Base-by-base conservation (phyloP, 2,329 filamentous ascomycete genomes). In the Penicillium decumbens region DNA sequence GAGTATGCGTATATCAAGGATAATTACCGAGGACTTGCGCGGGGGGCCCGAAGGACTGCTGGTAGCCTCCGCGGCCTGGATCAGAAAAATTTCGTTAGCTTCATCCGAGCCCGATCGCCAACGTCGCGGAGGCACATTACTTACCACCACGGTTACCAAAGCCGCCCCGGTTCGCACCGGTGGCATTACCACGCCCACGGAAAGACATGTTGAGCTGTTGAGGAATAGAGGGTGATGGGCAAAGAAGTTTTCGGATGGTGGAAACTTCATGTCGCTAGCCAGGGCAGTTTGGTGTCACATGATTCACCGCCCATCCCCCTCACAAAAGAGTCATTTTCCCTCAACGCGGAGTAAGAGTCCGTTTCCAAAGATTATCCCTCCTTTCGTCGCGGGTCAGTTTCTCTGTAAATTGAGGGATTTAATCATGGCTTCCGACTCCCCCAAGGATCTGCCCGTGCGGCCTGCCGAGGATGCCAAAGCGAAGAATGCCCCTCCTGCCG, bases 31-130 rank as follows among this genome's bases (percentile, higher is more conserved):
- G 67, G 45, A 86, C 81, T 50, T 77, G 71, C 49, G 80, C 79
- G 54, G 83, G 83, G 54, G 83, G 83, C 43, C 83, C 83, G 65
- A 79, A 81, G 51, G 82, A 80, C 59, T 74, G 77, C 56, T 81
- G 78, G 67, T 79, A 84, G 51, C 81, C 81, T 67, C 81, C 81
- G 56, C 82, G 80, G 55, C 80, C 80, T 80, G 68, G 66, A 64
- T 56, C 51, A 63, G 54, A 63, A 66, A 69, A 68, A 60, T 65
- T 64, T 67, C 59, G 58, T 68, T 62, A 68, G 64, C 61, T 59
- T 23, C 20, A 23, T 23, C 45, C 44, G 15, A 37, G 15, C 4
- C 33, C 33, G 9, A 37, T 37, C 33, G 33, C 20, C 33, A 37
- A 37, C 37, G 30, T 28, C 24, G 27, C 41, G 24, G 41, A 38